A percentile compares a stretch with the other conserved stretches of the same genome.
phyloP scores from a whole-genome alignment of 768 basidiomycete genomes.

The Collybia sp. region DNA sequence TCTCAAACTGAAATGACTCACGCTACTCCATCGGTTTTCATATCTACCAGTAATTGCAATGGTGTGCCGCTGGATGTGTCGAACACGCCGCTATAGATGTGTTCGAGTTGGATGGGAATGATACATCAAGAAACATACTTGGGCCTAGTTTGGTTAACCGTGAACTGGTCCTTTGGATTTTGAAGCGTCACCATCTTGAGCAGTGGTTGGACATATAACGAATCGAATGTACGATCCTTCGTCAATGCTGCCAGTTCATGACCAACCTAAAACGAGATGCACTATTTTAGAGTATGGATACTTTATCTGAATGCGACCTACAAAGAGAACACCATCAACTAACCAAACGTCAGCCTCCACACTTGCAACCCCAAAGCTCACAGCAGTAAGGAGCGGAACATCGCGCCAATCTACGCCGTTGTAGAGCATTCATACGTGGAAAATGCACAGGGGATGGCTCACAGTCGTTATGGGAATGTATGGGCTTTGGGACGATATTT shows the following conservation, averaged over 20 bases:
- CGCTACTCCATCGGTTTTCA: slow-evolving; percentile 47
- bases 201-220: slow-evolving; percentile 44
- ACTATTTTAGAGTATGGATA: no score
- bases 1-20: slow-evolving; percentile 17
- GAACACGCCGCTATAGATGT: slow-evolving; percentile 38
- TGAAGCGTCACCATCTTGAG: slow-evolving; percentile 31
- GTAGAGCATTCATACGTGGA: neutral
- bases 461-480: slow-evolving; percentile 59
- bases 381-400: slow-evolving; percentile 41
- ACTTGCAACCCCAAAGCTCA: slow-evolving; percentile 44
- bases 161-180: slow-evolving; percentile 40
- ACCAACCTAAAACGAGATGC: slow-evolving; percentile 28
- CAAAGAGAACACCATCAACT: slow-evolving; percentile 37
- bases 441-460: slow-evolving; percentile 5
- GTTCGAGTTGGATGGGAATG: neutral
- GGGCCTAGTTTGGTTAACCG: slow-evolving; percentile 28
- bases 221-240: slow-evolving; percentile 37
- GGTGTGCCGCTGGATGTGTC: slow-evolving; percentile 35
- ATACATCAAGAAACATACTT: slow-evolving; percentile 26
- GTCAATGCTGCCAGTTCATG: slow-evolving; percentile 40
- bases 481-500: slow-evolving; percentile 38
- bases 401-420: slow-evolving; percentile 42
- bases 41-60: slow-evolving; percentile 45
- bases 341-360: slow-evolving; percentile 53
- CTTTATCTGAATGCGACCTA: slow-evolving; percentile 13